A percentile compares a stretch with the other conserved stretches of the same genome.
These are phyloP conservation scores for Inga oerstediana DNA, from an alignment of 306 rosid species.

Conservation along the genomic window DNA sequence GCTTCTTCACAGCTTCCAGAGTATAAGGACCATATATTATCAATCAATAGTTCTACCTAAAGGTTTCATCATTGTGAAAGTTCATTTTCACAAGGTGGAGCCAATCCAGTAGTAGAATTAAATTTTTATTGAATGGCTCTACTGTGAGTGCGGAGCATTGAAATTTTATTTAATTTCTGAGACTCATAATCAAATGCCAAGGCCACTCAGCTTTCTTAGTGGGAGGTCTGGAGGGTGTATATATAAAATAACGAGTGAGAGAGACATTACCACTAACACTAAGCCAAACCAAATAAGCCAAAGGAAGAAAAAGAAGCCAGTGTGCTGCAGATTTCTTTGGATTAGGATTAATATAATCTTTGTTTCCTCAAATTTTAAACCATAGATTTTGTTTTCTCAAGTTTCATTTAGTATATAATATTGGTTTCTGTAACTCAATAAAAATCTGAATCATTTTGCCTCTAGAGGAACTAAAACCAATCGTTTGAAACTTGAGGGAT, in stretches of 20 bases:
- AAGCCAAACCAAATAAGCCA: slow-evolving; percentile 25
- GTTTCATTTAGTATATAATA: too few relatives aligned
- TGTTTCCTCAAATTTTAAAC: too few relatives aligned
- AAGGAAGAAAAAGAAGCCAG: slow-evolving; percentile 27
- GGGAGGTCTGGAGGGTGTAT: slow-evolving; percentile 42
- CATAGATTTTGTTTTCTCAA: too few relatives aligned
- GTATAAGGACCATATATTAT: slow-evolving; percentile 31
- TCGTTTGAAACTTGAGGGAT: too few relatives aligned
- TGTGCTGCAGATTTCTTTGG: background rate
- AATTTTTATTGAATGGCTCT: slow-evolving; percentile 21
- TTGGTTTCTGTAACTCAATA: too few relatives aligned
- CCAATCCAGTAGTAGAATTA: slow-evolving; percentile 26
- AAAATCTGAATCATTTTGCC: too few relatives aligned
- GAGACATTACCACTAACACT: slow-evolving; percentile 40
- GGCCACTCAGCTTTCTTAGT: slow-evolving; percentile 34
- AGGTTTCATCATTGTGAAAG: slow-evolving; percentile 31
- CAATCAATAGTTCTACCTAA: background rate
- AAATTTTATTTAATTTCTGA: slow-evolving; percentile 28
- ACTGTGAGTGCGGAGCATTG: slow-evolving; percentile 34
- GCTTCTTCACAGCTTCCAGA: slow-evolving; percentile 18
- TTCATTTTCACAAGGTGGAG: slow-evolving; percentile 20
- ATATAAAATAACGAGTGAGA: slow-evolving; percentile 38
- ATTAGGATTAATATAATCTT: too few relatives aligned
- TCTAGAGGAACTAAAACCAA: too few relatives aligned
- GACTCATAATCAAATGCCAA: slow-evolving; percentile 13